Evolutionary conservation across 352 stramenopile species (phyloP), one percentile per base, ranked within the genome.

Genomic region (Phytopythium helicoides): DNA sequence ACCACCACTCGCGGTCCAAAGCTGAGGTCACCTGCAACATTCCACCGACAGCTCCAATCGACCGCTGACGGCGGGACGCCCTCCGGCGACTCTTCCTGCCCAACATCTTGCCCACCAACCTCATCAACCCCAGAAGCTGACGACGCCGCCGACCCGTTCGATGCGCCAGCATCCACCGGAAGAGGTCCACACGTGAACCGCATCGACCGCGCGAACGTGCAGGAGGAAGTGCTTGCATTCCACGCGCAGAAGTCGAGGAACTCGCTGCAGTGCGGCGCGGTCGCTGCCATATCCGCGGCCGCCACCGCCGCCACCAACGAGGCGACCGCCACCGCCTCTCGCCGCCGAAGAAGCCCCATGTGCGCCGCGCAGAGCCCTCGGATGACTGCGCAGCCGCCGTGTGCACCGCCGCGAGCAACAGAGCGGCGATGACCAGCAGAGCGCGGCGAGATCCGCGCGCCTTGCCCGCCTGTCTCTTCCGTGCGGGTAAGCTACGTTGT

Each of bases 201-300:
- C 6, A 81, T 35, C 0, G 78, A 85, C 38, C 53, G 7, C 0
- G 25, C 46, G 54, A 89, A 89, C 42, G 58, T 53, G 58, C 78
- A 89, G 5, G 73, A 83, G 7, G 73, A 73, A 6, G 78, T 83
- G 23, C 66, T 71, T 14, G 58, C 37, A 42, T 87, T 78, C 62
- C 62, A 76, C 15, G 44, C 38, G 60, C 78, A 89, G 47, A 67
- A 47, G 34, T 64, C 33, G 2, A 68, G 44, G 35, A 79, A 85
- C 52, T 75, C 60, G 11, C 49, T 58, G 56, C 77, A 88, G 64
- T 85, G 76, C 21, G 66, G 50, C 31, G 42, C 14, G 1, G 36
- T 19, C 42, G 38, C 33, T 6, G 33, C 44, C 22, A 16, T 26
- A 3, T 60, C 45, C 33, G 63, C 42, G 7, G 15, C 6, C 9